These are phyloP conservation scores for Saccharum spontaneum DNA, from an alignment of 176 grass and related monocot genomes.

Conservation along the genomic window DNA sequence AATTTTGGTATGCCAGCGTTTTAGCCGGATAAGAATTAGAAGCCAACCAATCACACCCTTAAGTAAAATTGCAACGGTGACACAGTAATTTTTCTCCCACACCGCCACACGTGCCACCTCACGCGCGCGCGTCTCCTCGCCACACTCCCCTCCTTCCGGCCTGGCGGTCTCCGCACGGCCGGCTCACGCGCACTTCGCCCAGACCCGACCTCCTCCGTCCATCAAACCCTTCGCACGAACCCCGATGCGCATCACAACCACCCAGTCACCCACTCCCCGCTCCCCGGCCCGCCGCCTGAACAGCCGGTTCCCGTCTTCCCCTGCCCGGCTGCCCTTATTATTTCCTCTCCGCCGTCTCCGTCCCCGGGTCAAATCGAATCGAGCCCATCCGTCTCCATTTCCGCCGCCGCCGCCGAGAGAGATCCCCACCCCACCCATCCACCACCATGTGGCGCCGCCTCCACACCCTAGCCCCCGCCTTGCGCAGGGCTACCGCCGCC, in stretches of 20 bases:
- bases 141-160: neutral
- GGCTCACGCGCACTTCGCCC: neutral
- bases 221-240: neutral
- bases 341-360: neutral
- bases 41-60: no score
- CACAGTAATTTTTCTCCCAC: neutral
- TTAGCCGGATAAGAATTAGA: no score
- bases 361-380: constrained; percentile 38
- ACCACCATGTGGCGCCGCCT: constrained; percentile 73
- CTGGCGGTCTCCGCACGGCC: neutral
- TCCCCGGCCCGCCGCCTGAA: neutral
- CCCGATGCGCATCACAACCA: neutral
- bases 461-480: constrained; percentile 55
- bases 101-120: neutral
- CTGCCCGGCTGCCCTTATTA: neutral
- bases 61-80: neutral
- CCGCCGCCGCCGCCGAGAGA: constrained; percentile 41
- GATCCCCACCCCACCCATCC: neutral
- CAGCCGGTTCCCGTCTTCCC: neutral
- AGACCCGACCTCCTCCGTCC: constrained; percentile 14
- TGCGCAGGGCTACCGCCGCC: constrained; percentile 37
- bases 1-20: no score
- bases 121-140: neutral
- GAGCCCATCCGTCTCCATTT: constrained; percentile 15
- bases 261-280: neutral